A percentile compares a stretch with the other conserved stretches of the same genome.
Conservation (phyloP, 257 asterid species). For the Mentha longifolia region DNA sequence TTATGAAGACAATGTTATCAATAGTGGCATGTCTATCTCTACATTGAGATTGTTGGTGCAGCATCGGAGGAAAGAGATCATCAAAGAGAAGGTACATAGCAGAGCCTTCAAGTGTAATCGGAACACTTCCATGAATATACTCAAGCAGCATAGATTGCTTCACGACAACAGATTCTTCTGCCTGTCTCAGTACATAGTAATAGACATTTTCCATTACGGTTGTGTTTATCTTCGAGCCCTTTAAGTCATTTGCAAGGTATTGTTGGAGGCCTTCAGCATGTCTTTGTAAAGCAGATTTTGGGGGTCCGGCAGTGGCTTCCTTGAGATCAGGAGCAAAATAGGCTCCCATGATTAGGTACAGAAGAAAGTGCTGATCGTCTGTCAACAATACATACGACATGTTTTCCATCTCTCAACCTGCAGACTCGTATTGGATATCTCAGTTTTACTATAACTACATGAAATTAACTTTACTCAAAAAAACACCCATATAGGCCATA, state of each 20-base stretch:
- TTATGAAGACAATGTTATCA: constrained; percentile 50
- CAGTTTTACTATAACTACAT: constrained; percentile 7
- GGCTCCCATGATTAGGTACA: constrained; percentile 58
- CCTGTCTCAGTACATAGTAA: constrained; percentile 57
- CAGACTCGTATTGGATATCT: neutral
- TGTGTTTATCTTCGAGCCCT: constrained; percentile 48
- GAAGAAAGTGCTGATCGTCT: constrained; percentile 65
- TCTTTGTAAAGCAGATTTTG: constrained; percentile 57
- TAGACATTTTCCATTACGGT: constrained; percentile 58
- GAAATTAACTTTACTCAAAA: neutral
- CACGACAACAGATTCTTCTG: constrained; percentile 49
- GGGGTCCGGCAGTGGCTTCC: constrained; percentile 33
- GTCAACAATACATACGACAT: constrained; percentile 39
- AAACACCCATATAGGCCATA: neutral
- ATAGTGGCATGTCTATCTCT: constrained; percentile 38
- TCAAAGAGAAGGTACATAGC: constrained; percentile 44
- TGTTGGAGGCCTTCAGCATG: constrained; percentile 43
- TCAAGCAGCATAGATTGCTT: constrained; percentile 46
- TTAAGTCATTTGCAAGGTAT: constrained; percentile 47
- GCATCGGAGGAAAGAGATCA: constrained; percentile 57
- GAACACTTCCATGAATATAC: constrained; percentile 55
- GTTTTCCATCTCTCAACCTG: constrained; percentile 49
- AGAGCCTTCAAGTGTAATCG: constrained; percentile 31
- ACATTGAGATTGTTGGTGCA: constrained; percentile 46
- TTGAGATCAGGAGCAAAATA: constrained; percentile 71